Evolutionary conservation across 163 green algal genomes (phyloP), one percentile per base, ranked within the genome.

Genomic region (Trebouxiophyceae sp.): DNA sequence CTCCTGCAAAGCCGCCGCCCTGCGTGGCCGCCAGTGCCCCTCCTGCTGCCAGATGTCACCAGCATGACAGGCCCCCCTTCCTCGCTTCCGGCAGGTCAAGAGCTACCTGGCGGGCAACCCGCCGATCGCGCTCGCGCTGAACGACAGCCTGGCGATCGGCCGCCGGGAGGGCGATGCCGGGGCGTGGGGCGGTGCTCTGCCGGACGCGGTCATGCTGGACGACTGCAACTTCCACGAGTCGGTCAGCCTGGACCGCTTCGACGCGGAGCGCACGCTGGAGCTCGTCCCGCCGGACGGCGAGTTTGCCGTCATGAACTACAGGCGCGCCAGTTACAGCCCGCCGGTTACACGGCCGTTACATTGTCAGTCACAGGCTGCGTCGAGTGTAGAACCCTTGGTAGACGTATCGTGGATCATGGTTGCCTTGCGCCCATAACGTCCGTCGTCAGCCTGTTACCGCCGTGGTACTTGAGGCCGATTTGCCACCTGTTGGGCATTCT

Each of bases 41-140:
- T 47, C 39, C 39, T 47, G 39, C 8, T 12, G 39, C 12, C 8
- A 47, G 39, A 47, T 47, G 39, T n/a, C n/a, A 12, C 39, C 7
- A 47, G 39, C 39, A 12, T 12, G 56, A 23, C 65, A 34, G 39
- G 24, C 62, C 1, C 7, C 26, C 16, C 50, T 71, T n/a, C n/a
- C n/a, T n/a, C n/a, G n/a, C n/a, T n/a, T n/a, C n/a, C n/a, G n/a
- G 28, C 77, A 92, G 84, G 84, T 96, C 45, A 95, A 95, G 74
- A 86, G 68, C 69, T 96, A 96, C 73, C 77, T 96, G 26, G 68
- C 76, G 4, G 87, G 86, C 64, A 94, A 92, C 71, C 90, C 90
- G n/a, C 72, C 80, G 31, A 86, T 96, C 47, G 83, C 83, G 60
- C 82, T 96, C 45, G 91, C 89, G 27, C 80, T 96, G 5, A 89